phyloP scores from a whole-genome alignment of 176 grass and related monocot species.

The Triticum aestivum region DNA sequence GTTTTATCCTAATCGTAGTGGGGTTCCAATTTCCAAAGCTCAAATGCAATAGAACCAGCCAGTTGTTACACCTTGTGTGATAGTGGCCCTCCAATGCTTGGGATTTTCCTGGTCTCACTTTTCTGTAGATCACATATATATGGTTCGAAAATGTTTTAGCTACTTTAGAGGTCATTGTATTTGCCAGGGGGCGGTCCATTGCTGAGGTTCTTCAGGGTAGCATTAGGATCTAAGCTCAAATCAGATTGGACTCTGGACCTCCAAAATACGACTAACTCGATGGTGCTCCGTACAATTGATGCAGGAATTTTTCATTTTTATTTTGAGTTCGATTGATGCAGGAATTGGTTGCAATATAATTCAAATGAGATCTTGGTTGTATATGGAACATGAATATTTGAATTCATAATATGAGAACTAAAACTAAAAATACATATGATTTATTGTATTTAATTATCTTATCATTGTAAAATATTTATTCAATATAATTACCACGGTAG shows the following conservation, averaged over 20 bases:
- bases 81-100: neutral
- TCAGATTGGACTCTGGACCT: neutral
- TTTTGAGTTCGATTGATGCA: too few relatives aligned
- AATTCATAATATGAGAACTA: neutral
- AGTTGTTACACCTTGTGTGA: conserved; percentile 2
- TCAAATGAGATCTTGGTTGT: neutral
- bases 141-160: neutral
- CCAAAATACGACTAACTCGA: neutral
- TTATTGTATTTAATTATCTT: neutral
- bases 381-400: neutral
- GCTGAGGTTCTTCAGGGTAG: neutral
- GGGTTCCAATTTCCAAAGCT: neutral
- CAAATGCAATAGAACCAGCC: neutral
- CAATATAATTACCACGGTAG: neutral
- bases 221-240: neutral
- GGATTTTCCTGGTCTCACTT: neutral
- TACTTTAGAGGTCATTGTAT: neutral
- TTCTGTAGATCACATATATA: neutral
- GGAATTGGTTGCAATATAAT: neutral
- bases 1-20: conserved; percentile 10
- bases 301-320: too few relatives aligned
- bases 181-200: neutral
- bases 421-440: neutral
- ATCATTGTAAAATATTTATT: neutral
- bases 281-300: too few relatives aligned